These are phyloP conservation scores for Marasmius fiardii DNA, from an alignment of 1,284 basidiomycete species.

Conservation along the genomic window DNA sequence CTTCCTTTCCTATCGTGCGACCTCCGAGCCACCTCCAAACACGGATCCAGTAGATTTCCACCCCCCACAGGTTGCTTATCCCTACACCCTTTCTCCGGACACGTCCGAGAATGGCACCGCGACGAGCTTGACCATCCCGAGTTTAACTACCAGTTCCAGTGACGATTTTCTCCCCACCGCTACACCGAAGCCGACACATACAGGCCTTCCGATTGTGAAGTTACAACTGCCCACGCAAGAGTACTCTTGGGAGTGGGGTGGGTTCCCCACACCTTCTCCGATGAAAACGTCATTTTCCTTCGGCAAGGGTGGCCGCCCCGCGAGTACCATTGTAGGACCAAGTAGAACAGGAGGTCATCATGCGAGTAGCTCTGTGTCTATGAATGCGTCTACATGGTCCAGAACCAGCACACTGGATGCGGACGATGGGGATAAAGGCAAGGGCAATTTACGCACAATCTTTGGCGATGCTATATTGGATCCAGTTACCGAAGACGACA, in stretches of 20 bases:
- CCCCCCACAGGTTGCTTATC: conserved; percentile 6
- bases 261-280: conserved; percentile 76
- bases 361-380: not conserved
- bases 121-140: conserved; percentile 16
- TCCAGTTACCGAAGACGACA: conserved; percentile 37
- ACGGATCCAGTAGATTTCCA: conserved; percentile 20
- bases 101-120: conserved; percentile 15
- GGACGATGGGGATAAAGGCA: conserved; percentile 10
- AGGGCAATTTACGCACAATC: conserved; percentile 19
- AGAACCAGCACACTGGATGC: not conserved
- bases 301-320: conserved; percentile 30
- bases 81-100: conserved; percentile 16
- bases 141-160: conserved; percentile 16
- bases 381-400: conserved; percentile 2
- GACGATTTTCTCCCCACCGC: conserved; percentile 7
- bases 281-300: conserved; percentile 45
- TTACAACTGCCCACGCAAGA: conserved; percentile 35
- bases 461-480: conserved; percentile 13
- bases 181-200: conserved; percentile 8
- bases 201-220: conserved; percentile 19
- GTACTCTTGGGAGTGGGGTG: conserved; percentile 86
- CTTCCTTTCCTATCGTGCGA: conserved; percentile 44
- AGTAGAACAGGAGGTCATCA: conserved; percentile 4
- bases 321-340: conserved; percentile 18
- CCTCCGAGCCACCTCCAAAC: conserved; percentile 57